phyloP scores from a whole-genome alignment of 78 protist genomes.

The Guillardia theta region DNA sequence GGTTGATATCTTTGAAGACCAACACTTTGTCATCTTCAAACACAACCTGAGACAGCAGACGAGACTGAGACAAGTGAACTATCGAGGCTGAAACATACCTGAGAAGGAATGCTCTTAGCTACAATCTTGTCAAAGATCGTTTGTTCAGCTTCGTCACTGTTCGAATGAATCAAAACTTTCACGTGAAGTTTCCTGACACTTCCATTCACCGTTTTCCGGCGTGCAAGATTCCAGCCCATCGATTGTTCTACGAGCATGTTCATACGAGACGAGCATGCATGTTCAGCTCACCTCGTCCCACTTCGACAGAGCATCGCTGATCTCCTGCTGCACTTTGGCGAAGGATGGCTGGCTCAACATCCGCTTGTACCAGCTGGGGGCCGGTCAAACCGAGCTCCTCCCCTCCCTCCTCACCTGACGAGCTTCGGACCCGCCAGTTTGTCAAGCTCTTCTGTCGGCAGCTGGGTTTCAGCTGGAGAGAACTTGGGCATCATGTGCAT shows the following conservation, averaged over 20 bases:
- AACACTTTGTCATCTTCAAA: conserved; percentile 48
- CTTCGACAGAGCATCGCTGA: too few species aligned
- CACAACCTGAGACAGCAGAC: conserved; percentile 39
- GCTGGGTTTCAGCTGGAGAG: too few species aligned
- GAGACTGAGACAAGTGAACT: not conserved
- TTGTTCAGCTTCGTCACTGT: not conserved
- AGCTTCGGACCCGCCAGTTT: too few species aligned
- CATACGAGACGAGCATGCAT: too few species aligned
- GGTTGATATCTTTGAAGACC: not conserved
- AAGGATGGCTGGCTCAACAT: too few species aligned
- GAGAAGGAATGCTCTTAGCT: not conserved
- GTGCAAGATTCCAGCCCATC: not conserved
- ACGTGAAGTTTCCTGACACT: too few species aligned
- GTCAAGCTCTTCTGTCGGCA: not conserved
- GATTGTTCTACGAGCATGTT: too few species aligned
- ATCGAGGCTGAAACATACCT: not conserved
- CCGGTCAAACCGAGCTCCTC: too few species aligned
- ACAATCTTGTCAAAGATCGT: conserved; percentile 52
- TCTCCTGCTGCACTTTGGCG: too few species aligned
- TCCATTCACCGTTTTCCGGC: conserved; percentile 7
- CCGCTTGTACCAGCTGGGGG: too few species aligned
- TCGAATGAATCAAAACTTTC: not conserved
- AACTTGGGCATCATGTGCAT: conserved; percentile 28
- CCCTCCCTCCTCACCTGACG: too few species aligned
- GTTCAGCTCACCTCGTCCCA: too few species aligned